Base-by-base conservation (phyloP, 305 asterid species). In the Withania somnifera region DNA sequence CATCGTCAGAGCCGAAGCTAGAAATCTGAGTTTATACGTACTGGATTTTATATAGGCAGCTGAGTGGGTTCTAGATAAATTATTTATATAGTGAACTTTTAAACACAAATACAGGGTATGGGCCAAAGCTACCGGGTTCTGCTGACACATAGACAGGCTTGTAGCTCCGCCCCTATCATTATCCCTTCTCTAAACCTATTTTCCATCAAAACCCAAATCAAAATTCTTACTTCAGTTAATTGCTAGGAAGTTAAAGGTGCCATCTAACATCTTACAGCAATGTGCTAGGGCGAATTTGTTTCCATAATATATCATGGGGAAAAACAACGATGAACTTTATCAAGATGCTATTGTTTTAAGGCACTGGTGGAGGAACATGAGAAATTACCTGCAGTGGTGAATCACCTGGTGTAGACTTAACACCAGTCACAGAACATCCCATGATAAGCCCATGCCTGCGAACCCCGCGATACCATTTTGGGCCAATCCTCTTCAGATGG, bases 391-490 rank as follows among this genome's bases (percentile, higher is more conserved):
- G 89, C 87, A 95, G 85, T 67, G 98, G 98, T 0, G 98, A 95
- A 84, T 95, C 99, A 8, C 99, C 98, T 11, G 98, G 91, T 52
- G 92, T 92, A 13, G 93, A 88, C 78, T 94, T 95, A 3, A 93
- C 92, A 30, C 99, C 98, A 0, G 98, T 90, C 54, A 94, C 98
- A 0, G 99, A 95, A 80, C 99, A 95, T 84, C 98, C 99, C 98
- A 95, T 95, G 91, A 94, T 95, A 64, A 95, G 94, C n/a, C 99
- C 98, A 69, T 94, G 98, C 42, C 99, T 85, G 51, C 98, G 97
- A 56, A 93, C 97, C 36, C 99, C 99, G 68, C 99, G 97, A 56
- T 95, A 93, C 99, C 99, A 95, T 86, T 94, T 94, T 52, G 98
- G 99, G 60, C 98, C 99, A 67, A 95, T 95, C 85, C 97, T 91